phyloP scores from a whole-genome alignment of 1,284 basidiomycete species.

The Dichomitus squalens region DNA sequence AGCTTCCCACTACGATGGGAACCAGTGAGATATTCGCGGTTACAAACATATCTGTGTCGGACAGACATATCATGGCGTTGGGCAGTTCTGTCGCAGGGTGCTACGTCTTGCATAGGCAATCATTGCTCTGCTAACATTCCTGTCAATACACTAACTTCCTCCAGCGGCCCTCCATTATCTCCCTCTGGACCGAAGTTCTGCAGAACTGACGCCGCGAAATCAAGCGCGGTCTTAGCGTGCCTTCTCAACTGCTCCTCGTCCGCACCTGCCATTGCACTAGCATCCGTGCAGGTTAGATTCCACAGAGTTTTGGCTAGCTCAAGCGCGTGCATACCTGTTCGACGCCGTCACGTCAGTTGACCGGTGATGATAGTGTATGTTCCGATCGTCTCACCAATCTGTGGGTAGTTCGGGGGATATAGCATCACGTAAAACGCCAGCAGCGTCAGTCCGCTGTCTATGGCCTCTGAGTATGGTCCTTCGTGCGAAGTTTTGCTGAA shows the following conservation, averaged over 20 bases:
- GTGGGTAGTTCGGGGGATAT: conserved; percentile 75
- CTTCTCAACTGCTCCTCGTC: conserved; percentile 21
- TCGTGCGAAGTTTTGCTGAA: conserved; percentile 73
- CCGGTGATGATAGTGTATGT: background rate
- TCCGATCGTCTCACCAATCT: conserved; percentile 68
- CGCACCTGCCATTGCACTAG: conserved; percentile 15
- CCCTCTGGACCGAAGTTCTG: conserved; percentile 58
- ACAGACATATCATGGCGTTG: background rate
- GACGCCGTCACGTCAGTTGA: conserved; percentile 3
- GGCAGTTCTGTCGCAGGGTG: background rate
- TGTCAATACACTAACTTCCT: conserved; percentile 50
- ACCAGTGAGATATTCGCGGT: background rate
- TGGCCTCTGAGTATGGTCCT: conserved; percentile 51
- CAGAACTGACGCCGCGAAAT: conserved; percentile 44
- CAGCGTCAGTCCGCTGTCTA: conserved; percentile 56
- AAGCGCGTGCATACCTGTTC: conserved; percentile 68
- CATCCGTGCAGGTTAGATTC: conserved; percentile 52
- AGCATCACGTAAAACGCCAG: conserved; percentile 65
- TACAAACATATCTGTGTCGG: background rate
- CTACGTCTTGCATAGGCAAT: background rate
- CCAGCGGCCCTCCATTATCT: conserved; percentile 58
- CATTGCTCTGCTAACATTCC: background rate
- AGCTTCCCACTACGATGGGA: background rate
- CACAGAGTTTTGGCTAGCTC: conserved; percentile 75
- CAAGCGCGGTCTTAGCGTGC: conserved; percentile 40